Conservation (phyloP, 768 basidiomycete species). For the Rhodotorula paludigena region DNA sequence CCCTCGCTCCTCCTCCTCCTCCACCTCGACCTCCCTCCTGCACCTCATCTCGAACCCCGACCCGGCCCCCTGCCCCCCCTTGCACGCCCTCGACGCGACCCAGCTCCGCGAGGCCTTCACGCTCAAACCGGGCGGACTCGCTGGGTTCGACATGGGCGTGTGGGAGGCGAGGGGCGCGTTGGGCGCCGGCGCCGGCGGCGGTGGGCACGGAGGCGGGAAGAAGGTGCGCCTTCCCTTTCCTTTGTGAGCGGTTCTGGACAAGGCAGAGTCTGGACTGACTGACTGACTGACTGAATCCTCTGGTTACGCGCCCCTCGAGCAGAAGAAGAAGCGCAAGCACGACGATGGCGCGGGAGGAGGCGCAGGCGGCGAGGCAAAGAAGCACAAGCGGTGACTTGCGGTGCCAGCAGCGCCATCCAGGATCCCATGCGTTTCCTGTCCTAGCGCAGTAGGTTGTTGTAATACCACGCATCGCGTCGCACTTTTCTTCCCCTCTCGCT, state of each 20-base stretch:
- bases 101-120: conserved; percentile 38
- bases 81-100: conserved; percentile 27
- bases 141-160: conserved; percentile 35
- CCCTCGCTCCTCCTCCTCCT: not conserved
- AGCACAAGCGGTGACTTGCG: conserved; percentile 1
- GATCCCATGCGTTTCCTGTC: not conserved
- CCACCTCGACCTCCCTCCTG: conserved; percentile 27
- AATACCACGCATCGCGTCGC: not conserved
- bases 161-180: conserved; percentile 18
- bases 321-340: conserved; percentile 18
- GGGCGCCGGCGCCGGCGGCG: not conserved
- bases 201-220: not conserved
- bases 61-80: conserved; percentile 27
- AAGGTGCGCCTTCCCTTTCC: not conserved
- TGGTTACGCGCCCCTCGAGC: not conserved
- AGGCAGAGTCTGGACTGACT: not conserved
- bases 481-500: not conserved
- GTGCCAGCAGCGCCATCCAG: too few relatives aligned
- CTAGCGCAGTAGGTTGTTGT: not conserved
- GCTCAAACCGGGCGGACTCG: conserved; percentile 33
- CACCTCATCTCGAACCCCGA: conserved; percentile 41
- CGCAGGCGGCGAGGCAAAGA: not conserved
- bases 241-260: not conserved
- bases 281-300: too few relatives aligned
- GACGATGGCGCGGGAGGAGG: not conserved